Percentiles rank a stretch among this genome's conserved stretches.
These are phyloP conservation scores for Naematelia aurantialba DNA, from an alignment of 768 basidiomycete species.

Conservation along the genomic window DNA sequence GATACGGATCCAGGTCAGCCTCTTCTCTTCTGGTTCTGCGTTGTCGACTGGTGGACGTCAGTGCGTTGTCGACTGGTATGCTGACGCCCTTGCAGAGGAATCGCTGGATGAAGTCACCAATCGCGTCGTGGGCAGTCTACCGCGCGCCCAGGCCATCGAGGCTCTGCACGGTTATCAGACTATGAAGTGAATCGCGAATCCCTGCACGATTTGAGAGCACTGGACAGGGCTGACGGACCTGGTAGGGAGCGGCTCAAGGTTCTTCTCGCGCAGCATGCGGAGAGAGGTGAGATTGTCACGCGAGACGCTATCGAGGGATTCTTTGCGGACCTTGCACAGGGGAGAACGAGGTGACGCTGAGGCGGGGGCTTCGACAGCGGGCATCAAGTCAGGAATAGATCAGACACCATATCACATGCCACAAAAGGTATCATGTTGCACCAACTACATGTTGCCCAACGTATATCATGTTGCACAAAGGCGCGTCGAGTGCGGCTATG, in stretches of 20 bases:
- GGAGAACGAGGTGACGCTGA: too few relatives aligned
- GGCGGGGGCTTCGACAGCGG: too few relatives aligned
- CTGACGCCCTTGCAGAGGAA: slow-evolving; percentile 31
- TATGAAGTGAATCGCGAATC: slow-evolving; percentile 41
- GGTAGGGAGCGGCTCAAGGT: slow-evolving; percentile 29
- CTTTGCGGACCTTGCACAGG: slow-evolving; percentile 25
- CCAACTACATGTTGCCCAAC: background rate
- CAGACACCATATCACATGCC: too few relatives aligned
- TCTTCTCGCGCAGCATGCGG: slow-evolving; percentile 28
- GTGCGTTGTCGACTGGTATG: background rate
- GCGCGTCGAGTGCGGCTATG: too few relatives aligned
- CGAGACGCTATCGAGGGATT: slow-evolving; percentile 39
- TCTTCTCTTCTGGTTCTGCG: background rate
- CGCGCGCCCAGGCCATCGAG: slow-evolving; percentile 46
- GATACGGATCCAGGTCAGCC: slow-evolving; percentile 29
- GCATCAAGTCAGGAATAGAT: too few relatives aligned
- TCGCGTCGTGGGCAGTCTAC: slow-evolving; percentile 34
- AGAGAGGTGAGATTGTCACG: slow-evolving; percentile 29
- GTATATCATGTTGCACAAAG: background rate
- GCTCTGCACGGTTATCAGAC: slow-evolving; percentile 43
- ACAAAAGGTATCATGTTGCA: background rate
- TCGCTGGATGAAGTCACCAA: slow-evolving; percentile 42
- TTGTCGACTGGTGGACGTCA: too few relatives aligned
- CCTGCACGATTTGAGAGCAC: background rate
- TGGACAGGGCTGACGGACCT: too few relatives aligned